Evolutionary conservation across 108 stramenopile species (phyloP), one percentile per base, ranked within the genome.

Genomic region (Pseudonitzschia multistriata): DNA sequence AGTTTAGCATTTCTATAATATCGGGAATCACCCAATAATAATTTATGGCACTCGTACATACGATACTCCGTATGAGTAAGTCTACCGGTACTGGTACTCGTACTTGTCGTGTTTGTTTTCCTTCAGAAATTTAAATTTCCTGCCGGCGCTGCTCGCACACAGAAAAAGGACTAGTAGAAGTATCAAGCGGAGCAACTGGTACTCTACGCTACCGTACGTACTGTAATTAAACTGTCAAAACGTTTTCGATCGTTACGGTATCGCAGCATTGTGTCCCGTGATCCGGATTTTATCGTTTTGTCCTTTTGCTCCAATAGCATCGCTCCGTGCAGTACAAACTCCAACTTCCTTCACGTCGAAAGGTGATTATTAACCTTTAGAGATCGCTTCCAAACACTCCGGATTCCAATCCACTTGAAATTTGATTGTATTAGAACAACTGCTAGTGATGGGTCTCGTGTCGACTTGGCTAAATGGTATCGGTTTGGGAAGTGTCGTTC

Each of bases 391-490:
- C 37, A 37, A 37, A 5, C 8, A 37, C 5, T 17, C 11, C 11
- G 42, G 42, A 10, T 13, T 13, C 42, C 42, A 17, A 45, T 45
- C 42, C 11, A 2, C 17, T 45, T 13, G 15, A 13, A 17, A 13
- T 45, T 45, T 17, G 8, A 13, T 45, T 4, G 1, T 17, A 45
- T 4, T 13, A 45, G 2, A 45, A 17, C 13, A 45, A 17, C 11
- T 13, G 42, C 42, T 45, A 17, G 42, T 30, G 28, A 59, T 59
- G 57, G 84, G 79, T 48, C 76, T 91, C 17, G 86, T 91, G 3
- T 42, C 76, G 21, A 85, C 84, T 14, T 94, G 93, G 93, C 74
- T 94, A 42, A 79, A 67, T 27, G 83, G 83, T 22, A 85, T 88
- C 56, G 88, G 89, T 25, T 81, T 94, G 52, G 62, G 62, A 36